Evolutionary conservation across 805 yeast genomes (phyloP), one percentile per base, ranked within the genome.

Genomic region (Scheffersomyces coipomensis): DNA sequence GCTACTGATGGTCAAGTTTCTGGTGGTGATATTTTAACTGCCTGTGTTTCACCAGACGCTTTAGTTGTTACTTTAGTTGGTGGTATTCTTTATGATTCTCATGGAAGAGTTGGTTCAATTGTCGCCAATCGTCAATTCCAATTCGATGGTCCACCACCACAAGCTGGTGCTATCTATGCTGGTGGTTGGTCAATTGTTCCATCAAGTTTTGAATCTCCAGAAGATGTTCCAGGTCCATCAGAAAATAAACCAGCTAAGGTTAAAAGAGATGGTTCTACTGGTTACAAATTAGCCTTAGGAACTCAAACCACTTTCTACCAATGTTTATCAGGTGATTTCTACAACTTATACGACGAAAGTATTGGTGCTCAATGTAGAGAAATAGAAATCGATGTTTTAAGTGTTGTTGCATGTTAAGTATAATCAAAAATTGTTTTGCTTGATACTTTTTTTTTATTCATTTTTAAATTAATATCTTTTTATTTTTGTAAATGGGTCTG

Each of bases 61-160:
- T 52, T 56, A 36, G 40, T 47, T 33, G 47, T 53, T 47, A 45
- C 42, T 27, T 55, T 56, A 39, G 40, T 43, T 13, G 51, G 39
- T 19, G 49, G 56, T 36, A 38, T 53, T 18, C 53, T 65, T 44
- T 63, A 64, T 25, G 75, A 69, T 46, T 43, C 59, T n/a, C 41
- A 60, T 45, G 70, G 68, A 33, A 65, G 75, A 60, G 50, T 68
- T 44, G 75, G 75, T 38, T 64, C 71, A 32, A 68, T 69, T 55
- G 75, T 69, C 46, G 73, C 75, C 41, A 69, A 69, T 63, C 75
- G 85, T 71, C 91, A 84, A 71, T 80, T 82, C 76, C 88, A 81
- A 67, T 81, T 81, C 57, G 87, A 83, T 58, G 87, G 87, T 58
- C 87, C 87, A 42, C 83, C 86, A 68, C 89, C 90, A 56, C 91